Evolutionary conservation across 371 early-diverging fungal genomes (phyloP), one percentile per base, ranked within the genome.

Genomic region (Lichtheimia hyalospora): DNA sequence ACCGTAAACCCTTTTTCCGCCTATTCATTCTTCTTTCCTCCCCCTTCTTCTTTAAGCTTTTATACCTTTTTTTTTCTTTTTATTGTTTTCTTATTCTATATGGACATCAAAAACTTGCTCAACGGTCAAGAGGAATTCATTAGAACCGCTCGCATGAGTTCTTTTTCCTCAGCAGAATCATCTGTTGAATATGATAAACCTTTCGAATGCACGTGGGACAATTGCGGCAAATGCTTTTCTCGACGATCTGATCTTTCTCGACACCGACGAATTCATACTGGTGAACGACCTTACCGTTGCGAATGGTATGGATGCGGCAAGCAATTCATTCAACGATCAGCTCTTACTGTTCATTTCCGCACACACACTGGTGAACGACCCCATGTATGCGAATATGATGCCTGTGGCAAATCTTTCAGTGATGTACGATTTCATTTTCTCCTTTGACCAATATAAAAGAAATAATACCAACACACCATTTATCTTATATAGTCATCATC

Each of bases 231-330:
- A 74, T 79, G 86, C 27, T 92, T 92, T 61, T 85, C 90, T 13
- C 81, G 92, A 67, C 84, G 89, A 52, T 90, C 90, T n/a, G 92
- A 92, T 67, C 81, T 92, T 40, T 84, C 85, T 14, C 79, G 92
- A 59, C 92, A 92, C 73, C 80, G 78, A 15, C 73, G 92, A 52
- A 92, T 92, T 67, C 89, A 90, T 62, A 90, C 89, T 15, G 86
- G 86, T 46, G 89, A 88, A 59, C 71, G 84, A 63, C 89, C 90
- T n/a, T 90, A 83, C 67, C 75, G 75, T 44, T 89, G 90, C 66
- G 68, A 71, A 49, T 84, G 81, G 67, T 64, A 68, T 18, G 79
- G 75, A 39, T 90, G 90, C 62, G 79, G 81, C 54, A 90, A 90
- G 69, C 81, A 83, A 43, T 90, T 90, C 61, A 85, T 90, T 64